phyloP scores from a whole-genome alignment of 352 stramenopile species.

The Aphanomyces astaci region DNA sequence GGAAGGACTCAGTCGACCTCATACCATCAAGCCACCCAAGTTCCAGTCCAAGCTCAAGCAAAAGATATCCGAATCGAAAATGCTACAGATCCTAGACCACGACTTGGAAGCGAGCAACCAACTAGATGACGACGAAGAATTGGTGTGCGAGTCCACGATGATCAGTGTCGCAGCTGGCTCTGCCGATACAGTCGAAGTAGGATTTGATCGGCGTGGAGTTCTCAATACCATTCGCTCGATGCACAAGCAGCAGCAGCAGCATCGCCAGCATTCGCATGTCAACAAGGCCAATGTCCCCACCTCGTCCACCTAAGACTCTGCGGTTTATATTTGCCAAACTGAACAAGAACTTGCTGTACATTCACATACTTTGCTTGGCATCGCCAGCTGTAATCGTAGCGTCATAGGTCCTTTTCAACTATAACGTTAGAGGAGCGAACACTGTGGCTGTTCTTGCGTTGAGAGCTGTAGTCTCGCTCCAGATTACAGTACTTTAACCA shows the following conservation, averaged over 20 bases:
- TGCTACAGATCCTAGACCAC: constrained; percentile 19
- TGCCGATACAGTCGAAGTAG: no score
- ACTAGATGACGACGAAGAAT: constrained; percentile 13
- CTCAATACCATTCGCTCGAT: constrained; percentile 22
- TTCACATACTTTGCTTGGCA: no score
- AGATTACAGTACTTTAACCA: no score
- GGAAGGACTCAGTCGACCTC: no score
- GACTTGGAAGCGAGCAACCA: constrained; percentile 13
- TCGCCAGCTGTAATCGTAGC: no score
- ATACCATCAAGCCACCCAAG: not conserved
- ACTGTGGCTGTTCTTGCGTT: not conserved
- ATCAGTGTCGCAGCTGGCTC: not conserved
- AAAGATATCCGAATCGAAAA: constrained; percentile 21
- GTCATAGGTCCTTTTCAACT: no score
- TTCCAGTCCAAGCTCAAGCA: constrained; percentile 24
- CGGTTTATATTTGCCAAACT: no score
- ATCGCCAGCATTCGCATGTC: no score
- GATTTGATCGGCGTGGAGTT: constrained; percentile 15
- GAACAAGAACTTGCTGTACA: no score
- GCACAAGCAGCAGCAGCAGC: constrained; percentile 1
- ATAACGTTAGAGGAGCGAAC: not conserved
- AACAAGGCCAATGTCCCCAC: no score
- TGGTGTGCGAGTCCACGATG: constrained; percentile 23
- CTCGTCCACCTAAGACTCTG: no score
- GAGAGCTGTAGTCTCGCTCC: no score